Conservation (phyloP, 2,329 filamentous ascomycete species). For the Pestalotiopsis sp. region DNA sequence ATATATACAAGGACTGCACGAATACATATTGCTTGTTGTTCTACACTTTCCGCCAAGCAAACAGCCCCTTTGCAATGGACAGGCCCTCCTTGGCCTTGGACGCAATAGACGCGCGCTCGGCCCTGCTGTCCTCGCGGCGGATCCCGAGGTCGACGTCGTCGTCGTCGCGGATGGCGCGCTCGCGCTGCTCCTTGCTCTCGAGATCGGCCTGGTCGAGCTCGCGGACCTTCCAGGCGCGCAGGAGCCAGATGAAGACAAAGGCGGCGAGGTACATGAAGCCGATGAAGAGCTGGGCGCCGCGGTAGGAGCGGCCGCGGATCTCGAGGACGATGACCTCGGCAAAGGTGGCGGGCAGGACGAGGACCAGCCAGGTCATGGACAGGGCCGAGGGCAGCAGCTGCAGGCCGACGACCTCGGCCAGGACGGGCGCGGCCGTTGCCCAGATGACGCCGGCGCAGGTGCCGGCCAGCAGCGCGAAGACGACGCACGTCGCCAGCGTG, state of each 20-base stretch:
- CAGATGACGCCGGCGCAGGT: constrained; percentile 71
- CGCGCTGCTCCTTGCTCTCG: constrained; percentile 25
- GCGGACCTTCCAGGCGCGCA: constrained; percentile 44
- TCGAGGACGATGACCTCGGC: constrained; percentile 64
- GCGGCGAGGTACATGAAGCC: constrained; percentile 61
- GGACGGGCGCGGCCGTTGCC: constrained; percentile 68
- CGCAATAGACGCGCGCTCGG: constrained; percentile 14
- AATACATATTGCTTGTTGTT: background rate
- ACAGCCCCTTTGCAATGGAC: constrained; percentile 23
- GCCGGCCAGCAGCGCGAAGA: constrained; percentile 69
- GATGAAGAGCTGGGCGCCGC: constrained; percentile 57
- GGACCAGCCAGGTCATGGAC: constrained; percentile 69
- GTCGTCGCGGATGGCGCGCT: constrained; percentile 27
- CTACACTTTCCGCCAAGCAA: constrained; percentile 14
- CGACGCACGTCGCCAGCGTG: constrained; percentile 64
- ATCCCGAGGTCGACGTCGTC: constrained; percentile 14
- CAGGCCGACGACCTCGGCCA: constrained; percentile 73
- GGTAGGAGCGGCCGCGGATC: constrained; percentile 49
- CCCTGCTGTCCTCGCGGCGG: constrained; percentile 17
- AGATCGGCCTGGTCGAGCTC: constrained; percentile 33
- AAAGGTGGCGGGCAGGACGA: constrained; percentile 71
- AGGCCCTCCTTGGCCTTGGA: constrained; percentile 17
- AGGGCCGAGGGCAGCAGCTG: constrained; percentile 66
- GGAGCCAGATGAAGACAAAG: constrained; percentile 41
- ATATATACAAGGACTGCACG: background rate